Percentiles rank a stretch among this genome's conserved stretches.
Evolutionary conservation across 2,329 filamentous ascomycete genomes (phyloP).

Genomic region (Fusarium nematophilum): DNA sequence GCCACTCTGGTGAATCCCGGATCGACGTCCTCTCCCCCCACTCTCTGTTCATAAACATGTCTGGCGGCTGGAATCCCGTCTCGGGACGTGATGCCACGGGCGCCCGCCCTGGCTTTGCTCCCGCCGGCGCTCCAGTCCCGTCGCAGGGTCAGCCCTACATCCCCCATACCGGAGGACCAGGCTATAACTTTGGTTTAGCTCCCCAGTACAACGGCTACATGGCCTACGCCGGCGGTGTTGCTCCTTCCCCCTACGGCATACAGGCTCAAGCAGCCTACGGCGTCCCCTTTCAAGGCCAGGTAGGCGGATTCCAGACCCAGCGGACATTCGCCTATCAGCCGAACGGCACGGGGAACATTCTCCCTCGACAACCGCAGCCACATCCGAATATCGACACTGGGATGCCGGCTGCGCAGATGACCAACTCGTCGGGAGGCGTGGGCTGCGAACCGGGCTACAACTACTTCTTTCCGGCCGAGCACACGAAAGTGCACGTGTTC

Average conservation of each 20-base stretch:
- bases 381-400: slow-evolving; percentile 56
- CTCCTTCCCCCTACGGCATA: slow-evolving; percentile 14
- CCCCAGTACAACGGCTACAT: slow-evolving; percentile 37
- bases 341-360: slow-evolving; percentile 50
- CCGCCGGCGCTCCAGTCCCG: slow-evolving; percentile 48
- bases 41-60: slow-evolving; percentile 43
- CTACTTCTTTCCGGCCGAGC: slow-evolving; percentile 68
- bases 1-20: slow-evolving; percentile 35
- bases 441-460: slow-evolving; percentile 72
- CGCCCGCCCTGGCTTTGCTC: slow-evolving; percentile 48
- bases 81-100: slow-evolving; percentile 52
- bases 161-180: slow-evolving; percentile 51
- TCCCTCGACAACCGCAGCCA: slow-evolving; percentile 54
- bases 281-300: slow-evolving; percentile 12
- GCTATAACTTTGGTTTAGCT: slow-evolving; percentile 46
- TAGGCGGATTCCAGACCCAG: slow-evolving; percentile 42
- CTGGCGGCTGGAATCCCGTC: slow-evolving; percentile 55
- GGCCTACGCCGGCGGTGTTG: slow-evolving; percentile 39
- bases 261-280: slow-evolving; percentile 17
- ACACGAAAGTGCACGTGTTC: slow-evolving; percentile 71
- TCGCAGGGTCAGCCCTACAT: slow-evolving; percentile 53
- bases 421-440: slow-evolving; percentile 67
- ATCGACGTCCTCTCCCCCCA: not conserved
- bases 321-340: slow-evolving; percentile 50
- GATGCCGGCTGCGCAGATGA: slow-evolving; percentile 65